Conservation (phyloP, 1,284 basidiomycete genomes). For the Puccinia horiana region DNA sequence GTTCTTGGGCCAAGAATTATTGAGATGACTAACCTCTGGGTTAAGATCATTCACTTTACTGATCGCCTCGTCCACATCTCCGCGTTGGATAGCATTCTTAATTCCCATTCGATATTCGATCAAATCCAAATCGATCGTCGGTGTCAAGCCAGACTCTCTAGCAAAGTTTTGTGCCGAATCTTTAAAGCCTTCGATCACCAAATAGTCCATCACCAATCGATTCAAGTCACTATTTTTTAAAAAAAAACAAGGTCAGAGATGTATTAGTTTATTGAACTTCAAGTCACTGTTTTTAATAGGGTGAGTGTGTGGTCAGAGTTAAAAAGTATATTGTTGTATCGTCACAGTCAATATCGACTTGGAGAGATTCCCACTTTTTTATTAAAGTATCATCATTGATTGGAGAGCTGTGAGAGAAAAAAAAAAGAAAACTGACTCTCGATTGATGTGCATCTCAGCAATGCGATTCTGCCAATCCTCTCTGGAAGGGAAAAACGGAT, state of each 20-base stretch:
- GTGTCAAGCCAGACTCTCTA: constrained; percentile 75
- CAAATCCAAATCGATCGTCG: constrained; percentile 77
- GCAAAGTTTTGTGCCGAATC: constrained; percentile 92
- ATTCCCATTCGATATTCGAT: constrained; percentile 94
- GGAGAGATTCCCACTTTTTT: constrained; percentile 50
- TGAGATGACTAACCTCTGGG: constrained; percentile 76
- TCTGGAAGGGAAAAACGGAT: neutral
- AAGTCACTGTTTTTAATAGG: no score
- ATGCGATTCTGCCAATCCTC: constrained; percentile 40
- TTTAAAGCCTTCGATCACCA: constrained; percentile 96
- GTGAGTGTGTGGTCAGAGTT: constrained; percentile 1
- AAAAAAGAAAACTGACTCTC: constrained; percentile 27
- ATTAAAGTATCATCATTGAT: constrained; percentile 37
- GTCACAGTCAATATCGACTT: constrained; percentile 36
- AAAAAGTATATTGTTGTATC: constrained; percentile 36
- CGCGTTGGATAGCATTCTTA: constrained; percentile 86
- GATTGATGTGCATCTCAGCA: constrained; percentile 40
- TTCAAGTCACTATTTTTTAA: constrained; percentile 74
- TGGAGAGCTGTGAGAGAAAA: neutral
- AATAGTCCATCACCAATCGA: constrained; percentile 94
- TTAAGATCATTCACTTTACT: constrained; percentile 90
- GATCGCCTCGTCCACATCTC: constrained; percentile 92
- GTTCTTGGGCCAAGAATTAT: constrained; percentile 34
- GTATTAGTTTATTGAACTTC: neutral
- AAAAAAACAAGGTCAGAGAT: neutral